Conservation (phyloP, 176 grass and related monocot species). For the Chrysopogon serrulatus region DNA sequence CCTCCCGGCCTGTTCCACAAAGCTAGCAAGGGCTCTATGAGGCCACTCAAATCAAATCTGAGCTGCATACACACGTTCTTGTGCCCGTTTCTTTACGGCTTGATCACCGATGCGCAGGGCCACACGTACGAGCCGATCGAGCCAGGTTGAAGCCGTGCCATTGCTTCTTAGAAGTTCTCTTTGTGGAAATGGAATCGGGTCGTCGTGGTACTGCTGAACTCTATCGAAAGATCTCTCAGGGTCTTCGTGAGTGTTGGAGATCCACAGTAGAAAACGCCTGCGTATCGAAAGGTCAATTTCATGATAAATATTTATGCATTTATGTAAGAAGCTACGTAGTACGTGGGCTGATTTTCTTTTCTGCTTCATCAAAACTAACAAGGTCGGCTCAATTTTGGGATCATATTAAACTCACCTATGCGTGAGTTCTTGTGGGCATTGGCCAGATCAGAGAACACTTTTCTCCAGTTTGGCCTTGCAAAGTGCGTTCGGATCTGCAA, state of each 20-base stretch:
- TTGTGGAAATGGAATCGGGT: constrained; percentile 99
- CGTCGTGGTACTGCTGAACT: constrained; percentile 85
- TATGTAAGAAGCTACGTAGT: not conserved
- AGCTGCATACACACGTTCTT: not conserved
- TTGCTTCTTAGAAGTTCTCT: constrained; percentile 73
- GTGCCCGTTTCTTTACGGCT: not conserved
- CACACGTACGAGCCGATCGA: not conserved
- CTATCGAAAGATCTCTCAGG: constrained; percentile 79
- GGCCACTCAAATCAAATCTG: not conserved
- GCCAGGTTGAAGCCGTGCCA: not conserved
- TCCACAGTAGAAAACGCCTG: constrained; percentile 99
- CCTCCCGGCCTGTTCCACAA: too few relatives aligned
- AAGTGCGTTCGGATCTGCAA: constrained; percentile 92
- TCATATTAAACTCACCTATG: constrained; percentile 54
- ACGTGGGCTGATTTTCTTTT: not conserved
- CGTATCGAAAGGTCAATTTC: constrained; percentile 3
- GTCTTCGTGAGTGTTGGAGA: constrained; percentile 70
- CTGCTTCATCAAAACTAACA: not conserved
- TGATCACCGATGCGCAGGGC: not conserved
- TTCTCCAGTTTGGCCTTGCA: constrained; percentile 99
- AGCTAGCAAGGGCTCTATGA: not conserved
- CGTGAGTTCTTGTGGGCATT: constrained; percentile 70
- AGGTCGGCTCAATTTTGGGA: not conserved
- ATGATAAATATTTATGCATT: not conserved
- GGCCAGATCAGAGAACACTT: constrained; percentile 86